Evolutionary conservation across 2,329 filamentous ascomycete genomes (phyloP).

Genomic region (Podosphaera xanthii): DNA sequence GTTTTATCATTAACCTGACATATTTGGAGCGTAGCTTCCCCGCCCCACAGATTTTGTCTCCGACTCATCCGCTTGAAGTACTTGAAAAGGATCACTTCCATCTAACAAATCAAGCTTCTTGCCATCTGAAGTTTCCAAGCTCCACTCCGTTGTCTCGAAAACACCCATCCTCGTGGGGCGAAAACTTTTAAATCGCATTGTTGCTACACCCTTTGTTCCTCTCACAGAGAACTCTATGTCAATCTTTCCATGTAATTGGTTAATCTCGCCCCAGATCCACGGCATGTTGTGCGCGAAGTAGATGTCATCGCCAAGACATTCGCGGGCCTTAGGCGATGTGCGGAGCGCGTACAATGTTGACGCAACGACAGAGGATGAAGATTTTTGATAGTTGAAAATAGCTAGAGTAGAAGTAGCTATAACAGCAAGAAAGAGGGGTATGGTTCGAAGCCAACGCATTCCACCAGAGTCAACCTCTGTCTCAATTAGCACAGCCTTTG

Average conservation of each 20-base stretch:
- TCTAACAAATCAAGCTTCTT: conserved; percentile 49
- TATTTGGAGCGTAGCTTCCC: conserved; percentile 15
- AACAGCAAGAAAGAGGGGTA: conserved; percentile 59
- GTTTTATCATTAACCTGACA: conserved; percentile 8
- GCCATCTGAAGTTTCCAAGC: conserved; percentile 43
- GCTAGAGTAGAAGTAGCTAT: conserved; percentile 51
- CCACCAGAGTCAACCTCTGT: conserved; percentile 13
- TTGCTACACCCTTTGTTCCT: conserved; percentile 45
- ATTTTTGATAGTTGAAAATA: conserved; percentile 99
- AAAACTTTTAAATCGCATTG: conserved; percentile 62
- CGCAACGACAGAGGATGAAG: conserved; percentile 64
- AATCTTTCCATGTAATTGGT: conserved; percentile 79
- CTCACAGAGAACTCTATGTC: conserved; percentile 72
- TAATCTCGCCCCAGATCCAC: conserved; percentile 72
- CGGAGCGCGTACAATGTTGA: conserved; percentile 82
- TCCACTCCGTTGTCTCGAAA: conserved; percentile 87
- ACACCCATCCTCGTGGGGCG: conserved; percentile 36
- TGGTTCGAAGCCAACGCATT: conserved; percentile 41
- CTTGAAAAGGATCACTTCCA: conserved; percentile 44
- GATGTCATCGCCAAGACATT: conserved; percentile 65
- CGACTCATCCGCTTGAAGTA: conserved; percentile 22
- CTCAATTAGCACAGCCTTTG: background rate
- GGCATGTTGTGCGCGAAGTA: conserved; percentile 60
- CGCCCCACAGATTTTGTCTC: conserved; percentile 20
- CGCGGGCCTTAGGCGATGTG: conserved; percentile 51